Evolutionary conservation across 352 stramenopile genomes (phyloP).

Genomic region (Halophytophthora batemanensis): DNA sequence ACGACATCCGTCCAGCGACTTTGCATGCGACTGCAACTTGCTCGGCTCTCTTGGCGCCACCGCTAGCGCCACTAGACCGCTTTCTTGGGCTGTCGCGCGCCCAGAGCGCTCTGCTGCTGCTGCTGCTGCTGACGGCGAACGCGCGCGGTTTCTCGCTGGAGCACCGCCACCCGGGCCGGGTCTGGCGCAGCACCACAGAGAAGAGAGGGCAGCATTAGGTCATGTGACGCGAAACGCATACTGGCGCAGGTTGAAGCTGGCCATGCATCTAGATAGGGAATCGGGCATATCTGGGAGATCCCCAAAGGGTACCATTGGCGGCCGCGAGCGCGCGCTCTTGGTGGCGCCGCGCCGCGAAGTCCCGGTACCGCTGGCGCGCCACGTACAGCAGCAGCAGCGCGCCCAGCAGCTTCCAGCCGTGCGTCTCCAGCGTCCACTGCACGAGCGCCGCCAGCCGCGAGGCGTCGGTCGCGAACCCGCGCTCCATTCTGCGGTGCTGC

Average conservation of each 20-base stretch:
- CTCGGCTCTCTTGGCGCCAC: too few relatives aligned
- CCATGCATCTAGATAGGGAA: conserved; percentile 1
- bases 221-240: neutral
- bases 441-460: conserved; percentile 21
- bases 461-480: conserved; percentile 6
- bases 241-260: neutral
- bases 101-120: conserved; percentile 18
- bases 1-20: neutral
- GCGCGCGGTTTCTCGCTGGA: conserved; percentile 53
- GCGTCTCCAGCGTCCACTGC: conserved; percentile 33
- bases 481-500: conserved; percentile 1
- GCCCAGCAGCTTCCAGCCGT: conserved; percentile 56
- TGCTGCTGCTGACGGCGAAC: conserved; percentile 57
- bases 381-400: conserved; percentile 25
- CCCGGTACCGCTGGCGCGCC: conserved; percentile 22
- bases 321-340: conserved; percentile 27
- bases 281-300: conserved; percentile 1
- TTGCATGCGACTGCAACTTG: neutral
- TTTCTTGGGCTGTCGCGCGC: conserved; percentile 14
- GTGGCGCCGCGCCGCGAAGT: conserved; percentile 28
- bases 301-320: conserved; percentile 48
- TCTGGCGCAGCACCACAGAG: conserved; percentile 25
- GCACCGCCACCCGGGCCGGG: conserved; percentile 45
- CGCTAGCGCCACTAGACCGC: conserved; percentile 22
- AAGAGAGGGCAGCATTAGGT: neutral